phyloP scores from a whole-genome alignment of 2,329 filamentous ascomycete species.

The Fusarium tjaetaba region DNA sequence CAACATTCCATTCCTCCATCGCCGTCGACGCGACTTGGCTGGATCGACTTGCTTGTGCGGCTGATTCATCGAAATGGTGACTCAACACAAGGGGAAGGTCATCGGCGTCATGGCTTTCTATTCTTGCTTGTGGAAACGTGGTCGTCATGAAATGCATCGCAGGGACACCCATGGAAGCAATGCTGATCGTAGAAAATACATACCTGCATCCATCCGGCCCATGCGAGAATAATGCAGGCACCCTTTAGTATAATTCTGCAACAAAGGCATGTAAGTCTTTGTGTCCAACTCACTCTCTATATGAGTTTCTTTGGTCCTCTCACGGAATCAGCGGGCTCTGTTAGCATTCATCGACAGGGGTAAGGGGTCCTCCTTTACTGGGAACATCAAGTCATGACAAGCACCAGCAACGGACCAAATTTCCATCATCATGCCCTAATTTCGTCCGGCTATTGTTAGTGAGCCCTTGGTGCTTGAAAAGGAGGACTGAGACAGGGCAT shows the following conservation, averaged over 20 bases:
- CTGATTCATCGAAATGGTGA: slow-evolving; percentile 26
- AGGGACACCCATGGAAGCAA: slow-evolving; percentile 24
- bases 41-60: neutral
- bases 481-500: slow-evolving; percentile 35
- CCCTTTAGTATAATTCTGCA: neutral
- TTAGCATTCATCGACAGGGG: slow-evolving; percentile 28
- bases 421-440: slow-evolving; percentile 38
- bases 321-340: slow-evolving; percentile 19
- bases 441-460: slow-evolving; percentile 20
- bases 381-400: slow-evolving; percentile 27
- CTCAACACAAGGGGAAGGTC: slow-evolving; percentile 15
- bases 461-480: slow-evolving; percentile 27
- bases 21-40: neutral
- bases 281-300: slow-evolving; percentile 17
- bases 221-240: slow-evolving; percentile 30
- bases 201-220: slow-evolving; percentile 2
- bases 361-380: slow-evolving; percentile 22
- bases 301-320: slow-evolving; percentile 20
- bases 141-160: slow-evolving; percentile 40
- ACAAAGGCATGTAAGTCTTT: slow-evolving; percentile 15
- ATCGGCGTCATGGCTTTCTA: slow-evolving; percentile 28
- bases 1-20: slow-evolving; percentile 30
- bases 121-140: slow-evolving; percentile 28
- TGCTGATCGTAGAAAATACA: slow-evolving; percentile 23
- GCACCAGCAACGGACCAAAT: slow-evolving; percentile 35